phyloP scores from a whole-genome alignment of 148 eudicot genomes.

The Rhododendron kiyosumense region DNA sequence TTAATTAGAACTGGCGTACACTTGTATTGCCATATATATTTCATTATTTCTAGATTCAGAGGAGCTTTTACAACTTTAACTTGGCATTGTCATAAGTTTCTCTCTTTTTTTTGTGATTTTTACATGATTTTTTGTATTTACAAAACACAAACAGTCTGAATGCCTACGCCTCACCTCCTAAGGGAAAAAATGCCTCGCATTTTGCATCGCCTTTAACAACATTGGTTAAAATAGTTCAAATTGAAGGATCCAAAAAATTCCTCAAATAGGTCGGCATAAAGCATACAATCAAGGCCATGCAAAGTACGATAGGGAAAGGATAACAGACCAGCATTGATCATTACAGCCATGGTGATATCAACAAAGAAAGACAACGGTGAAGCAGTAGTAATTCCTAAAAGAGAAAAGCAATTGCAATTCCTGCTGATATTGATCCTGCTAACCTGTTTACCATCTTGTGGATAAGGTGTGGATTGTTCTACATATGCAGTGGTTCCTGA shows the following conservation, averaged over 20 bases:
- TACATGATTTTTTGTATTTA: neutral
- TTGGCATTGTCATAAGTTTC: neutral
- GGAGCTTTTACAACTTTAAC: neutral
- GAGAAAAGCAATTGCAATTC: neutral
- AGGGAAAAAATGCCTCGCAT: neutral
- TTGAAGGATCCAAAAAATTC: neutral
- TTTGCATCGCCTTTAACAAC: neutral
- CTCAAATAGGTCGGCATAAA: neutral
- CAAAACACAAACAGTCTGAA: neutral
- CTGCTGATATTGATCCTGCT: constrained; percentile 13
- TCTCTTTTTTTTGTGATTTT: neutral
- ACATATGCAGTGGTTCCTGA: constrained; percentile 82
- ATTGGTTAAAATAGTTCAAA: neutral
- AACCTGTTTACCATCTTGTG: constrained; percentile 94
- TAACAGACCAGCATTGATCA: neutral
- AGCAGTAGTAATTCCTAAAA: neutral
- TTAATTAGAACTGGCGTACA: neutral
- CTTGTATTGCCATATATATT: neutral
- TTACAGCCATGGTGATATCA: neutral
- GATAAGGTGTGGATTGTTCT: constrained; percentile 88
- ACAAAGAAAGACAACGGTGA: neutral
- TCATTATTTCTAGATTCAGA: no score
- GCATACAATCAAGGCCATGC: neutral
- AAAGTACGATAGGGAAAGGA: neutral
- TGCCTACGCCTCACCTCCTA: neutral